phyloP scores from a whole-genome alignment of 352 stramenopile genomes.

The Phytopythium vexans region DNA sequence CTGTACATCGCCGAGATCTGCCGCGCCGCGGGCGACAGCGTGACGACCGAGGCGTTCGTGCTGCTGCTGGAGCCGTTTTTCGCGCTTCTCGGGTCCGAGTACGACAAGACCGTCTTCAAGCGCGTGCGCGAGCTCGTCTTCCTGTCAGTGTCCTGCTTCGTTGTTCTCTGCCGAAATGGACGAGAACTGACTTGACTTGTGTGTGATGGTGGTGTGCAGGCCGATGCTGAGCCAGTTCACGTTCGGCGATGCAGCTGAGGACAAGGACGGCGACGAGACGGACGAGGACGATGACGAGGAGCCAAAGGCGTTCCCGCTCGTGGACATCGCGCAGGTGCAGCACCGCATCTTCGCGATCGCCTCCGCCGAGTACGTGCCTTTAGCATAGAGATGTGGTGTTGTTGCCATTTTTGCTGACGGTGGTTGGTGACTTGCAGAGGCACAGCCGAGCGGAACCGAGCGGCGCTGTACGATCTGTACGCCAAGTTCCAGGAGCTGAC shows the following conservation, averaged over 20 bases:
- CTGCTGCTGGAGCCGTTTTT: conserved; percentile 81
- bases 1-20: conserved; percentile 69
- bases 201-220: conserved; percentile 3
- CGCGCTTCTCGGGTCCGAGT: conserved; percentile 68
- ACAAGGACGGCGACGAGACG: conserved; percentile 38
- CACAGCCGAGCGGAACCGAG: conserved; percentile 76
- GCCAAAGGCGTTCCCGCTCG: conserved; percentile 57
- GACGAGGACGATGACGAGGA: conserved; percentile 51
- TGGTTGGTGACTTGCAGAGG: conserved; percentile 24
- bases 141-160: conserved; percentile 6
- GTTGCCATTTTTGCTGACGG: background rate
- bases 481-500: conserved; percentile 66
- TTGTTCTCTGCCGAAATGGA: background rate
- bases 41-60: conserved; percentile 64
- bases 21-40: conserved; percentile 40
- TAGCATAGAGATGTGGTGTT: background rate
- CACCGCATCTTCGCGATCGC: conserved; percentile 79
- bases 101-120: conserved; percentile 81
- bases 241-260: conserved; percentile 49
- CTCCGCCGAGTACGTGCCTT: conserved; percentile 49
- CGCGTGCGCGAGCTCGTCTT: conserved; percentile 77
- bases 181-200: background rate
- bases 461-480: conserved; percentile 76
- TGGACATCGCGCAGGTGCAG: conserved; percentile 65
- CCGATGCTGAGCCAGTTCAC: conserved; percentile 65